These are phyloP conservation scores for Galerina sulciceps DNA, from an alignment of 768 basidiomycete species.

Conservation along the genomic window DNA sequence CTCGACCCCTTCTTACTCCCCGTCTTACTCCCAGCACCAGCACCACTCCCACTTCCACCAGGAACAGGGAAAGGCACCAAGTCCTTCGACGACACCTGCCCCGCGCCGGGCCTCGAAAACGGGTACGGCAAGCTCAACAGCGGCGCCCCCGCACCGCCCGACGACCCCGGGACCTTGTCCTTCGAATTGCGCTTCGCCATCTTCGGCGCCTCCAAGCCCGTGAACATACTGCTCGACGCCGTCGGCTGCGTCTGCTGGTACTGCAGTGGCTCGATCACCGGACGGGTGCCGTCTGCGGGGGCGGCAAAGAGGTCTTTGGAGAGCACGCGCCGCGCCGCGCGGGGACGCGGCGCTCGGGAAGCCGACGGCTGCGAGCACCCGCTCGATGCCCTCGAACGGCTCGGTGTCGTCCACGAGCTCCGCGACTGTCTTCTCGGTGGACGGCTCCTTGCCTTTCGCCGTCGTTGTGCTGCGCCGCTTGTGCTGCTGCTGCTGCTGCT, in stretches of 20 bases:
- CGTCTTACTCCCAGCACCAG: constrained; percentile 40
- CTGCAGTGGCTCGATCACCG: constrained; percentile 15
- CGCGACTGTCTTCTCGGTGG: constrained; percentile 11
- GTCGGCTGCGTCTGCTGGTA: constrained; percentile 13
- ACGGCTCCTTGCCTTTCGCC: constrained; percentile 32
- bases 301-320: constrained; percentile 67
- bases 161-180: constrained; percentile 42
- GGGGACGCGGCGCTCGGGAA: constrained; percentile 54
- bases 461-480: constrained; percentile 31
- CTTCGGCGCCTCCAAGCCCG: constrained; percentile 24
- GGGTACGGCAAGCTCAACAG: constrained; percentile 70
- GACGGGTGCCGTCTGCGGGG: constrained; percentile 28
- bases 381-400: constrained; percentile 55
- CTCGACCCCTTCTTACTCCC: constrained; percentile 20
- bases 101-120: constrained; percentile 62
- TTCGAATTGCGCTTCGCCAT: constrained; percentile 48
- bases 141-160: constrained; percentile 29
- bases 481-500: constrained; percentile 1
- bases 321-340: constrained; percentile 60
- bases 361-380: constrained; percentile 63
- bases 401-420: constrained; percentile 25
- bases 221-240: constrained; percentile 10
- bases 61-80: constrained; percentile 74
- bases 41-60: constrained; percentile 22
- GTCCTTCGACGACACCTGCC: constrained; percentile 63